Base-by-base conservation (phyloP, 768 basidiomycete species). In the Cyclocybe cylindracea region DNA sequence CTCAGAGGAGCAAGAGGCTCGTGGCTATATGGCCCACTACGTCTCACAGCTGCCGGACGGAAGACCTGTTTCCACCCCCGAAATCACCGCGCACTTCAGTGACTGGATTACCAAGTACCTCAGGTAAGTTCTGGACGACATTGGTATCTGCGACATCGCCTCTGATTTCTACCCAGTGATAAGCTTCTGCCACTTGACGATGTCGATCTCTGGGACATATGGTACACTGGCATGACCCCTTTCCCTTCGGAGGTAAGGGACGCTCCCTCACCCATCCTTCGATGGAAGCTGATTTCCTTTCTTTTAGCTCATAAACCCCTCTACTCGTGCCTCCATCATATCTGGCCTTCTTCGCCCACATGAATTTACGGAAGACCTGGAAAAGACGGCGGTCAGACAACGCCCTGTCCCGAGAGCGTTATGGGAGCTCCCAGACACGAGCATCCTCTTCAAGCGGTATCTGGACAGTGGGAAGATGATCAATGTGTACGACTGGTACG, bases 401-500 rank as follows among this genome's bases (percentile, higher is more conserved):
- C 24, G 24, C 24, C 14, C 48, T 10, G 19, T 29, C 7, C n/a
- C 35, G 10, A 61, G 60, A 32, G 51, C 67, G 2, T 60, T 85
- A 5, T 79, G 75, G 73, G 73, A 79, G 41, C 75, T 88, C 38
- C 86, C 89, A 0, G 91, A 94, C 58, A 85, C 82, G 1, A 85
- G 82, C 59, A 87, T 93, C 51, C 71, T 93, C 10, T 90, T 93
- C 71, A 73, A 72, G 42, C 78, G 89, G 16, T 94, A 91, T 68
- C 74, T 86, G 39, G 86, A 91, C 60, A 87, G 87, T 42, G 89
- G 89, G 40, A 85, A 79, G 69, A 80, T 88, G 81, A 83, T 94
- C 67, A 94, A 94, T 62, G 78, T 91, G 2, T 92, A 89, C 64
- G 92, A 94, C 66, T 93, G 91, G 92, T 92, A 84, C 61, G 85